Evolutionary conservation across 345 rosid genomes (phyloP).

Genomic region (Linum lewisii): DNA sequence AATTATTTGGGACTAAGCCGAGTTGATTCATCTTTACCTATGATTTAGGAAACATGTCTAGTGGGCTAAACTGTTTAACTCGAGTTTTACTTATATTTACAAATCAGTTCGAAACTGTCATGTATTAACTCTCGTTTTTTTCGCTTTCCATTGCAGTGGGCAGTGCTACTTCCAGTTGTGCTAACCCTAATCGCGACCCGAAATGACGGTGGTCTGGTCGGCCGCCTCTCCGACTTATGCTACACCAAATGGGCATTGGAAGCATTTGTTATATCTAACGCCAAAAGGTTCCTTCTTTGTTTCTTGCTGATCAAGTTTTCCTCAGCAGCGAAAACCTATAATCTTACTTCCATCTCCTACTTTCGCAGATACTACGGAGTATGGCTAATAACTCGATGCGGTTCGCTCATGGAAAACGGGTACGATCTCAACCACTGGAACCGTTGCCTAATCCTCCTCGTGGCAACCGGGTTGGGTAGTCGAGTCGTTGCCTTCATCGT

Average conservation of each 20-base stretch:
- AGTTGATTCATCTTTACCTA: no score
- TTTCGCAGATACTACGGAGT: slow-evolving; percentile 73
- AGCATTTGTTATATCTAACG: slow-evolving; percentile 91
- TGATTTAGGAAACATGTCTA: no score
- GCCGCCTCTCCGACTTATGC: slow-evolving; percentile 39
- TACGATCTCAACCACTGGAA: slow-evolving; percentile 60
- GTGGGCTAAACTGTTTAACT: no score
- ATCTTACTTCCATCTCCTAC: not conserved
- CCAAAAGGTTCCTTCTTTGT: slow-evolving; percentile 50
- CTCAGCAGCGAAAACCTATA: not conserved
- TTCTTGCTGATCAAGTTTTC: not conserved
- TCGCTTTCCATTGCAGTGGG: slow-evolving; percentile 49
- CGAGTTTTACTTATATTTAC: no score
- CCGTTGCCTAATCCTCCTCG: slow-evolving; percentile 44
- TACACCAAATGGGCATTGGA: slow-evolving; percentile 92
- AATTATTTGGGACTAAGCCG: no score
- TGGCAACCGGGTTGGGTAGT: slow-evolving; percentile 41
- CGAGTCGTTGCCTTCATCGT: slow-evolving; percentile 51
- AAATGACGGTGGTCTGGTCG: slow-evolving; percentile 25
- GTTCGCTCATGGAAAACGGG: slow-evolving; percentile 53
- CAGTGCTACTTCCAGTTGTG: slow-evolving; percentile 94
- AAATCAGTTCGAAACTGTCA: no score
- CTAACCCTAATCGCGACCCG: slow-evolving; percentile 80
- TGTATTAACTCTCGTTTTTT: not conserved
- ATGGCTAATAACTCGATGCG: slow-evolving; percentile 95